A percentile compares a stretch with the other conserved stretches of the same genome.
These are phyloP conservation scores for Hyphodiscus sp. DNA, from an alignment of 2,329 filamentous ascomycete species.

Conservation along the genomic window DNA sequence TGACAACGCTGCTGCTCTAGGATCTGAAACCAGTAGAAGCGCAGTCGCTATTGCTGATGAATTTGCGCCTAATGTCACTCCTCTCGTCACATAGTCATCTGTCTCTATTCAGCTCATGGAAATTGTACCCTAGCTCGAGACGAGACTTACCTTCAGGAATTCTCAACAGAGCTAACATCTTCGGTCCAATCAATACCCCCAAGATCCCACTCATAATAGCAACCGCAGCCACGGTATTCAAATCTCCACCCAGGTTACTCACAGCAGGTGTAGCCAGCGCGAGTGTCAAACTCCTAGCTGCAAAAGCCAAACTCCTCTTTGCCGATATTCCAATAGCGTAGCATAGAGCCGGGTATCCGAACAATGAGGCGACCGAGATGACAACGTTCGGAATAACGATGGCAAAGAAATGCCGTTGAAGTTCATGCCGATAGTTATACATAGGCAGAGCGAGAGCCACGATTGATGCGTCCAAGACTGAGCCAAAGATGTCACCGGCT, in stretches of 20 bases:
- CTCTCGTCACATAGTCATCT: slow-evolving; percentile 59
- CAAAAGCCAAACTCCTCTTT: slow-evolving; percentile 46
- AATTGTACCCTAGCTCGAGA: not conserved
- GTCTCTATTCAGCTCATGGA: slow-evolving; percentile 8
- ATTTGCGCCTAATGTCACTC: slow-evolving; percentile 54
- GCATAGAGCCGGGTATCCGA: slow-evolving; percentile 51
- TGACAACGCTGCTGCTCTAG: slow-evolving; percentile 51
- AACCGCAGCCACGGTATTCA: slow-evolving; percentile 48
- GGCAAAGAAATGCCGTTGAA: slow-evolving; percentile 45
- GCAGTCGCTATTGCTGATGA: slow-evolving; percentile 55
- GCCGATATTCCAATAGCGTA: slow-evolving; percentile 48
- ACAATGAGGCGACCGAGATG: slow-evolving; percentile 46
- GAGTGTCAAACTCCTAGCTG: slow-evolving; percentile 49
- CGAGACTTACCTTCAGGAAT: slow-evolving; percentile 47
- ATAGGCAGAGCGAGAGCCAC: slow-evolving; percentile 54
- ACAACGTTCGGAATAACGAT: slow-evolving; percentile 48
- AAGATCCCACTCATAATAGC: slow-evolving; percentile 54
- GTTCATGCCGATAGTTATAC: slow-evolving; percentile 52
- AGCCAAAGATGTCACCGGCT: slow-evolving; percentile 50
- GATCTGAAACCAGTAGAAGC: slow-evolving; percentile 48
- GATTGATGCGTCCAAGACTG: slow-evolving; percentile 50
- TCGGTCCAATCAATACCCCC: slow-evolving; percentile 48
- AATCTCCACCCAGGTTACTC: slow-evolving; percentile 49
- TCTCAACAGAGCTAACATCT: slow-evolving; percentile 41
- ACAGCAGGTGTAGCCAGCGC: slow-evolving; percentile 53